phyloP scores from a whole-genome alignment of 1,284 basidiomycete genomes.

The Boletus smithii region DNA sequence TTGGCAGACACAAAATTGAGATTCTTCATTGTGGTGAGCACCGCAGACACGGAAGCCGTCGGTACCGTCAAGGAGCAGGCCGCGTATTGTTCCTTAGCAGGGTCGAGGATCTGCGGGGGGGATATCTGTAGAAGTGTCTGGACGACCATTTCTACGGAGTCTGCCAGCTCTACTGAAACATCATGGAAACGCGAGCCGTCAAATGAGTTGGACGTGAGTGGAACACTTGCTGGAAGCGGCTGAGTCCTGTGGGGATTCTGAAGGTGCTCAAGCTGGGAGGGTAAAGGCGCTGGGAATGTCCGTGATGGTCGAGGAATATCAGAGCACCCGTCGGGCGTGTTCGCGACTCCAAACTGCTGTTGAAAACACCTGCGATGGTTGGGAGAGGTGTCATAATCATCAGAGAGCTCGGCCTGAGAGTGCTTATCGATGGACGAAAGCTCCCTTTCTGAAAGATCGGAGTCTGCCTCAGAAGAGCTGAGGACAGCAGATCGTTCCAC shows the following conservation, averaged over 20 bases:
- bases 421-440: conserved; percentile 28
- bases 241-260: conserved; percentile 55
- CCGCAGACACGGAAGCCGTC: conserved; percentile 80
- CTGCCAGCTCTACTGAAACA: conserved; percentile 78
- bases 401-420: conserved; percentile 34
- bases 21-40: conserved; percentile 86
- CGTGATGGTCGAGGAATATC: conserved; percentile 56
- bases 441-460: conserved; percentile 46
- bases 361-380: conserved; percentile 26
- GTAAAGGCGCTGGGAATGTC: conserved; percentile 67
- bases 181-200: conserved; percentile 53
- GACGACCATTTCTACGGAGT: conserved; percentile 82
- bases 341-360: conserved; percentile 24
- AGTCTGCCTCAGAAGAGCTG: conserved; percentile 51
- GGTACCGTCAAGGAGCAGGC: conserved; percentile 83
- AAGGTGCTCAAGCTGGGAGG: conserved; percentile 64
- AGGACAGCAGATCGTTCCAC: conserved; percentile 38
- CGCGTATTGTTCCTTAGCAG: conserved; percentile 88
- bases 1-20: conserved; percentile 88
- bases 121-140: conserved; percentile 87
- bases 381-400: conserved; percentile 30
- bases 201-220: conserved; percentile 10
- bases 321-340: conserved; percentile 23
- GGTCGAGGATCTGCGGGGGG: conserved; percentile 84
- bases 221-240: conserved; percentile 1